These are phyloP conservation scores for Cladosporium sp. DNA, from an alignment of 2,329 filamentous ascomycete species.

Conservation along the genomic window DNA sequence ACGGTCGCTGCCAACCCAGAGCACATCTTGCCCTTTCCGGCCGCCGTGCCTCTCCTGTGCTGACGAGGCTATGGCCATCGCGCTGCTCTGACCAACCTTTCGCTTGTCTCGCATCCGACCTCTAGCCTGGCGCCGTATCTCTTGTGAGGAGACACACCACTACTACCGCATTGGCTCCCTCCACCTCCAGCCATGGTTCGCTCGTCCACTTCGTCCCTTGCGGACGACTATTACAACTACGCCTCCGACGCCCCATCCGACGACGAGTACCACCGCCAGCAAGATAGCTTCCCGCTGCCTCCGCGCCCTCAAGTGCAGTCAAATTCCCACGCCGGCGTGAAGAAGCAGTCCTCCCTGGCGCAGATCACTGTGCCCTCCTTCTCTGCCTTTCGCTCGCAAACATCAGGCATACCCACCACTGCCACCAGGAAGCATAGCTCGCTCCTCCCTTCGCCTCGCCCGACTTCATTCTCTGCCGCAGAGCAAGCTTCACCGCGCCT, in stretches of 20 bases:
- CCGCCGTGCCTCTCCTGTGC: constrained; percentile 12
- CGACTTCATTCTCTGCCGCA: constrained; percentile 44
- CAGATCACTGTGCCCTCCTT: constrained; percentile 46
- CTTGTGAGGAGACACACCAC: constrained; percentile 6
- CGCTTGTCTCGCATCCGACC: constrained; percentile 15
- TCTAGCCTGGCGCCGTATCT: constrained; percentile 13
- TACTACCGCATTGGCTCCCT: constrained; percentile 9
- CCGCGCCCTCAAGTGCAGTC: constrained; percentile 14
- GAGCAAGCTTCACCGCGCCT: constrained; percentile 44
- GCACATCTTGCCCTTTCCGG: constrained; percentile 17
- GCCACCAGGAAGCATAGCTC: constrained; percentile 46
- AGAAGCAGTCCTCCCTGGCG: constrained; percentile 37
- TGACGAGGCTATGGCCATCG: constrained; percentile 18
- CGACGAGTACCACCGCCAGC: constrained; percentile 19
- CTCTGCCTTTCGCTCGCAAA: constrained; percentile 45
- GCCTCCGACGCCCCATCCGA: constrained; percentile 19
- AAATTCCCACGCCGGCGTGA: constrained; percentile 9
- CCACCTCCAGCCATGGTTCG: constrained; percentile 16
- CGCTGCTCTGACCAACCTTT: constrained; percentile 12
- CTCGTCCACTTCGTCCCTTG: constrained; percentile 21
- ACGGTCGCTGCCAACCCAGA: constrained; percentile 17
- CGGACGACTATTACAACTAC: constrained; percentile 23
- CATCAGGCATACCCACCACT: constrained; percentile 44
- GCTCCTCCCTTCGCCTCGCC: constrained; percentile 47
- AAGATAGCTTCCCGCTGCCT: constrained; percentile 14